These are phyloP conservation scores for Solanum clarkiae DNA, from an alignment of 257 asterid species.

Conservation along the genomic window DNA sequence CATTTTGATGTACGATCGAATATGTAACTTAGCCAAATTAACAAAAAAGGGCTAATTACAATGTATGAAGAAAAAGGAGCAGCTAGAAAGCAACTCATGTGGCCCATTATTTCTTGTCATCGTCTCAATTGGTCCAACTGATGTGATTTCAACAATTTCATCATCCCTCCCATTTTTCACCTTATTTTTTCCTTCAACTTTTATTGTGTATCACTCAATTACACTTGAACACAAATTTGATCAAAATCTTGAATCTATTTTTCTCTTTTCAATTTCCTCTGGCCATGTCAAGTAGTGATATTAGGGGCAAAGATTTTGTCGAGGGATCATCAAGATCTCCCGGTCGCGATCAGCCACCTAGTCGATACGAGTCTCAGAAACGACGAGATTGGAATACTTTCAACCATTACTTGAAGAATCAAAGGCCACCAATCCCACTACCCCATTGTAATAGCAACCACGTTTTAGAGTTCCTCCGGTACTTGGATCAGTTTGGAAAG, in stretches of 20 bases:
- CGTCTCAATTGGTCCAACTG: background rate
- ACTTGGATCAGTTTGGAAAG: constrained; percentile 3
- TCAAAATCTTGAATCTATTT: background rate
- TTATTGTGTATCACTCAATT: background rate
- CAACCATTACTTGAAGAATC: constrained; percentile 1
- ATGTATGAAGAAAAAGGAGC: background rate
- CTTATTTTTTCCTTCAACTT: background rate
- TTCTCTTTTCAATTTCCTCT: background rate
- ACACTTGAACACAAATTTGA: background rate
- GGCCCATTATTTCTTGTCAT: constrained; percentile 1
- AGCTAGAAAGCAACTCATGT: background rate
- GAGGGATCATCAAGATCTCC: background rate
- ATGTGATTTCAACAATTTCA: background rate
- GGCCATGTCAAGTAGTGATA: background rate
- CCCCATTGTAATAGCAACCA: background rate
- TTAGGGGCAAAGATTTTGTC: background rate
- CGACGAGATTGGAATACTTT: constrained; percentile 4
- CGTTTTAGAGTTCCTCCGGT: background rate
- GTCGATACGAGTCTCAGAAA: background rate
- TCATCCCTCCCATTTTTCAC: background rate
- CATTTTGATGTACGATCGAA: background rate
- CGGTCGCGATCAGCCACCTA: background rate
- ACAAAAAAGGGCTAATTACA: background rate
- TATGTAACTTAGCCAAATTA: background rate
- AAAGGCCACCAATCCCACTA: background rate